Conservation (phyloP, 345 rosid species). For the Lagerstroemia speciosa region DNA sequence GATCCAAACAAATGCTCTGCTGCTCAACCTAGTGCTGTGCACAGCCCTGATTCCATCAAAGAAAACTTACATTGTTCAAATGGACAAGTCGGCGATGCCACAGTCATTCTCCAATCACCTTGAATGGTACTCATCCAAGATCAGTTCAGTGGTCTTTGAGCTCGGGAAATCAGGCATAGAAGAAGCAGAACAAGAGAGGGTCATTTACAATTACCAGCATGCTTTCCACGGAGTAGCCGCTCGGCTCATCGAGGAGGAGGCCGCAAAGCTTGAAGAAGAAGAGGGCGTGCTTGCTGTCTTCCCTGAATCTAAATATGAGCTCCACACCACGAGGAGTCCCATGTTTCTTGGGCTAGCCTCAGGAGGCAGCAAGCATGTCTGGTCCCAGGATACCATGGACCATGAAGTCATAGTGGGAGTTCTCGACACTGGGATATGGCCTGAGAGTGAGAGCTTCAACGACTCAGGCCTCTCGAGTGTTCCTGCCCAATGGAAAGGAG, state of each 20-base stretch:
- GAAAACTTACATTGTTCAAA: slow-evolving; percentile 72
- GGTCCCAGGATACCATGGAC: slow-evolving; percentile 39
- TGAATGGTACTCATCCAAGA: slow-evolving; percentile 71
- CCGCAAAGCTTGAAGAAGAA: slow-evolving; percentile 39
- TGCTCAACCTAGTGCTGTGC: slow-evolving; percentile 24
- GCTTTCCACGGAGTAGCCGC: slow-evolving; percentile 66
- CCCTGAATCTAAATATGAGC: slow-evolving; percentile 50
- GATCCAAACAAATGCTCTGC: slow-evolving; percentile 19
- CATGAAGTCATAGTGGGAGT: slow-evolving; percentile 76
- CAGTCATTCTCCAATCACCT: slow-evolving; percentile 38
- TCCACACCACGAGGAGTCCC: slow-evolving; percentile 77
- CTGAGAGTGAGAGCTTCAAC: slow-evolving; percentile 60
- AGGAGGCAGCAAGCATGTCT: slow-evolving; percentile 29
- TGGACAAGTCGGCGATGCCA: slow-evolving; percentile 84
- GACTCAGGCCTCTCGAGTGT: slow-evolving; percentile 48
- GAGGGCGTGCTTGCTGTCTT: slow-evolving; percentile 46
- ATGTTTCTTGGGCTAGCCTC: slow-evolving; percentile 55
- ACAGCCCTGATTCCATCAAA: slow-evolving; percentile 17
- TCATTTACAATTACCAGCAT: slow-evolving; percentile 56
- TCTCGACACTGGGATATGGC: slow-evolving; percentile 76
- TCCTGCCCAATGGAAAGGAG: slow-evolving; percentile 64
- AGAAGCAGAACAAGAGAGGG: slow-evolving; percentile 31
- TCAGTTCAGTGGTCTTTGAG: slow-evolving; percentile 34
- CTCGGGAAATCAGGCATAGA: slow-evolving; percentile 8
- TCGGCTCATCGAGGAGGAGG: slow-evolving; percentile 45